Base-by-base conservation (phyloP, 768 basidiomycete genomes). In the Tricholoma bakamatsutake region DNA sequence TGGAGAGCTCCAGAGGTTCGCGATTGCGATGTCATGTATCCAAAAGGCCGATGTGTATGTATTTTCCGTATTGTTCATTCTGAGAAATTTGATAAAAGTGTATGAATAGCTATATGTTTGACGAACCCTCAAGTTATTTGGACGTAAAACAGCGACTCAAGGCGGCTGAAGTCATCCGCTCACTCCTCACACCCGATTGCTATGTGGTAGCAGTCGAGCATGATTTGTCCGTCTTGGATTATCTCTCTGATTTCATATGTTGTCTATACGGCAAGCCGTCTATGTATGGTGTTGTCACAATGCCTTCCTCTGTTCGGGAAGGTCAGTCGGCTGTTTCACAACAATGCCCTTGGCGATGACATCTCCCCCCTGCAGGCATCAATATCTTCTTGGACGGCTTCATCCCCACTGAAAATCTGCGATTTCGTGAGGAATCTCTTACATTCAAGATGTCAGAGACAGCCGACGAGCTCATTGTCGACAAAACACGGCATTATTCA, bases 321-420 rank as follows among this genome's bases (percentile, higher is more conserved):
- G 94, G 93, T 91, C 57, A 17, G 76, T 63, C 17, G 50, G 52
- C 11, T 8, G 34, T 35, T 15, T 2, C 21, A 17, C 55, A 45
- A 24, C 55, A 30, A 50, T 52, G 11, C 54, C 31, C 45, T 49
- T 47, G 37, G 21, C 37, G 17, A 34, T 58, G 48, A 28, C 59
- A 40, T 57, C 11, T 11, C 30, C 30, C 24, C 43, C 27, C 40
- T 49, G 9, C 61, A 94, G 93, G 96, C 61, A 98, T 99, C 77
- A 99, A 99, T 73, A 98, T 98, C 67, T 99, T 99, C 83, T 79
- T 99, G 57, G 97, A 99, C 65, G 97, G 97, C 40, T 94, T 93
- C 76, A 93, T 99, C 61, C 97, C 97, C 4, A 98, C 96, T 15
- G 97, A 98, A 71, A 99, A 99, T 73, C 72, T 99, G 64, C 92